phyloP scores from a whole-genome alignment of 2,329 filamentous ascomycete species.

The Sclerotinia subarctica region DNA sequence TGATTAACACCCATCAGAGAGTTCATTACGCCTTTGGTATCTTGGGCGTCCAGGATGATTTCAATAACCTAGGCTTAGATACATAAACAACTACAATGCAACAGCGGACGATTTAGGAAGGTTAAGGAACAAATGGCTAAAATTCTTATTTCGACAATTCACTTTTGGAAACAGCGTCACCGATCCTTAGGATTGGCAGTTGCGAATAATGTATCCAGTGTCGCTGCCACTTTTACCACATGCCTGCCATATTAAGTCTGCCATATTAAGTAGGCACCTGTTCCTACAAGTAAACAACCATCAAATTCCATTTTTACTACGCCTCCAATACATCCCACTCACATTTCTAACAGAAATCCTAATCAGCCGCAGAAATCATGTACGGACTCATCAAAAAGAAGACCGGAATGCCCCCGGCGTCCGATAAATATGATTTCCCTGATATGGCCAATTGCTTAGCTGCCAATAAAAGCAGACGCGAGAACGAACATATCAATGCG shows the following conservation, averaged over 20 bases:
- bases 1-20: slow-evolving; percentile 60
- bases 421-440: neutral
- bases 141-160: neutral
- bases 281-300: neutral
- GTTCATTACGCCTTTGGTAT: slow-evolving; percentile 76
- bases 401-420: neutral
- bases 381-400: neutral
- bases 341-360: no score
- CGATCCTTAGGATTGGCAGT: neutral
- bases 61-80: slow-evolving; percentile 58
- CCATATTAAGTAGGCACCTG: neutral
- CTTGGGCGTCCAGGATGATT: slow-evolving; percentile 72
- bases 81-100: neutral
- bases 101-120: neutral
- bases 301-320: neutral
- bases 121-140: neutral
- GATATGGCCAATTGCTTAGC: neutral
- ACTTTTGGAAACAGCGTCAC: no score
- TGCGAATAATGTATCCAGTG: neutral
- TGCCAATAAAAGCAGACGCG: slow-evolving; percentile 4
- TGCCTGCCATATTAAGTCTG: neutral
- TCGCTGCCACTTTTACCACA: neutral
- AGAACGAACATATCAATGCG: neutral
- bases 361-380: no score
- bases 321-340: neutral